phyloP scores from a whole-genome alignment of 192 early-diverging fungal species.

The Oehlia diaphana region DNA sequence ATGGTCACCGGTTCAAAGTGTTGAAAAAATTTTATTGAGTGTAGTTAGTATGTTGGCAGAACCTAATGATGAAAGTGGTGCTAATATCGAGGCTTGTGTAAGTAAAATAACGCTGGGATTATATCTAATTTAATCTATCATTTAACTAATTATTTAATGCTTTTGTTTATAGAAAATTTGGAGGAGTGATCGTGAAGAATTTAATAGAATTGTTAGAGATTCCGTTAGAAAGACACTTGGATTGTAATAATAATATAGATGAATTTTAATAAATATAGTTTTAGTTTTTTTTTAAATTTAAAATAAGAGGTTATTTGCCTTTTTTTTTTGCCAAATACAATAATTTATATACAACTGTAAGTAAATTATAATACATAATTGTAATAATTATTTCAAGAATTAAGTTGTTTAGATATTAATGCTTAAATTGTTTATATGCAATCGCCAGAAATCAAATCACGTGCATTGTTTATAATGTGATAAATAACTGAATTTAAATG shows the following conservation, averaged over 20 bases:
- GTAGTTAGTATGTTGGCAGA: slow-evolving; percentile 97
- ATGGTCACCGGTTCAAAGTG: slow-evolving; percentile 97
- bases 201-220: slow-evolving; percentile 75
- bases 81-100: slow-evolving; percentile 96
- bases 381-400: too few species aligned
- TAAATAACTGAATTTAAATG: too few species aligned
- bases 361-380: too few species aligned
- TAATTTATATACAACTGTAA: too few species aligned
- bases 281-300: too few species aligned
- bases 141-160: neutral
- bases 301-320: too few species aligned
- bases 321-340: too few species aligned
- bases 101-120: slow-evolving; percentile 27
- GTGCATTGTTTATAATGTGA: too few species aligned
- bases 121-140: neutral
- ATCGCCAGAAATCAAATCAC: too few species aligned
- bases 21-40: slow-evolving; percentile 95
- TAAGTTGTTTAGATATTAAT: too few species aligned
- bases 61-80: slow-evolving; percentile 97
- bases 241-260: slow-evolving; percentile 43
- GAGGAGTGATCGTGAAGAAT: slow-evolving; percentile 79
- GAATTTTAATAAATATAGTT: too few species aligned
- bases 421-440: too few species aligned
- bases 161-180: slow-evolving; percentile 76
- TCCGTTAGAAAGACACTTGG: slow-evolving; percentile 82